A percentile compares a stretch with the other conserved stretches of the same genome.
Evolutionary conservation across 306 rosid genomes (phyloP).

Genomic region (Astragalus glycyphyllos): DNA sequence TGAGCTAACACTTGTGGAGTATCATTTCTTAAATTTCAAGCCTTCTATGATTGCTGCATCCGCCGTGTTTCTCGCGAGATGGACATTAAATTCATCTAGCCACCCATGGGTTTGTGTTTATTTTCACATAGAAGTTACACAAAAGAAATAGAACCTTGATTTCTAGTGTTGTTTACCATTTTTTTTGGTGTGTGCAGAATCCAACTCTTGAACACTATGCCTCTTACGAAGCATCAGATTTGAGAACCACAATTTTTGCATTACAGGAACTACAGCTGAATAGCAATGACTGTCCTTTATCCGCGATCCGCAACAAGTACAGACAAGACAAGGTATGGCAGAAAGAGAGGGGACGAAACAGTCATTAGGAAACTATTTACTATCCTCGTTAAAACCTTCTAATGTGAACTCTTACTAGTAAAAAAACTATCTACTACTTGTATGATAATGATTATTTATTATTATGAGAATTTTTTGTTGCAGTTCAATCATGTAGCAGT

Average conservation of each 20-base stretch:
- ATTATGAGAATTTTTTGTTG: slow-evolving; percentile 24
- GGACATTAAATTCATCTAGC: slow-evolving; percentile 83
- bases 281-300: slow-evolving; percentile 64
- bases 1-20: slow-evolving; percentile 77
- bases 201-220: slow-evolving; percentile 82
- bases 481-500: slow-evolving; percentile 82
- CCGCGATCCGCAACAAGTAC: slow-evolving; percentile 71
- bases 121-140: slow-evolving; percentile 23
- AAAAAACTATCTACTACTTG: not conserved
- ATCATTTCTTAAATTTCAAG: slow-evolving; percentile 70
- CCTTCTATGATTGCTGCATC: slow-evolving; percentile 95
- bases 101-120: slow-evolving; percentile 87
- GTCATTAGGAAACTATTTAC: too few species aligned
- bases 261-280: slow-evolving; percentile 81
- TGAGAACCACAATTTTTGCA: slow-evolving; percentile 74
- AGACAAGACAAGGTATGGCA: slow-evolving; percentile 71
- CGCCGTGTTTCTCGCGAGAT: slow-evolving; percentile 84
- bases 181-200: slow-evolving; percentile 58
- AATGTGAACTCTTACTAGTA: too few species aligned
- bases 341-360: not conserved
- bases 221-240: slow-evolving; percentile 69
- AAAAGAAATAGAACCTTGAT: slow-evolving; percentile 29
- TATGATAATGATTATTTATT: slow-evolving; percentile 25
- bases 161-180: too few species aligned
- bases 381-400: too few species aligned